These are phyloP conservation scores for Xylaria palmicola DNA, from an alignment of 495 filamentous ascomycete genomes.

Conservation along the genomic window DNA sequence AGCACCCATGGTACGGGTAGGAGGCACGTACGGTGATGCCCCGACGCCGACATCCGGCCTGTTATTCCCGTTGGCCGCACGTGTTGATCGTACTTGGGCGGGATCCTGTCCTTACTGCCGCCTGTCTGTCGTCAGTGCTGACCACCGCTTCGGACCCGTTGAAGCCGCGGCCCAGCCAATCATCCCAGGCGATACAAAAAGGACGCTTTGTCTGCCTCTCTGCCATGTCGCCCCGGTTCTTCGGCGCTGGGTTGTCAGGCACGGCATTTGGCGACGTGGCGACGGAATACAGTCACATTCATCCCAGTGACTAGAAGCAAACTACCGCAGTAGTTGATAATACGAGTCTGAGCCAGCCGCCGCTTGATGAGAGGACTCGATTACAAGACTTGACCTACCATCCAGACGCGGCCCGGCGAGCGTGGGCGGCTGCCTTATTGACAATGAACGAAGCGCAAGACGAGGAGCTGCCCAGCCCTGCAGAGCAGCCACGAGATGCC, in stretches of 20 bases:
- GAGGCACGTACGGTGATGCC: too few species aligned
- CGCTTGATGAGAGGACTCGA: not conserved
- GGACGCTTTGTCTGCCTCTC: not conserved
- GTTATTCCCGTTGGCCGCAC: too few species aligned
- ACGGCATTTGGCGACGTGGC: constrained; percentile 4
- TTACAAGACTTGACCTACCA: not conserved
- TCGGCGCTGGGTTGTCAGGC: not conserved
- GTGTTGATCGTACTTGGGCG: too few species aligned
- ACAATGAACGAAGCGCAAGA: not conserved
- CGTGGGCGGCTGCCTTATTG: not conserved
- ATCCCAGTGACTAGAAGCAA: not conserved
- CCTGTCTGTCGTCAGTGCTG: not conserved
- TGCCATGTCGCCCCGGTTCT: not conserved
- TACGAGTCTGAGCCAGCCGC: not conserved
- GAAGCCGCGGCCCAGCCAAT: not conserved
- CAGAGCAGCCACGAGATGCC: not conserved
- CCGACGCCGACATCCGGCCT: not conserved
- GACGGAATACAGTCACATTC: not conserved
- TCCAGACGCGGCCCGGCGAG: not conserved
- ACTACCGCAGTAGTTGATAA: not conserved
- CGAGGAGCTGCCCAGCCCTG: not conserved
- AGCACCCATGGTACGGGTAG: too few species aligned
- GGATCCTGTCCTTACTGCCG: too few species aligned
- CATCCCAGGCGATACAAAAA: not conserved
- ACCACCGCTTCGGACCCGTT: not conserved